phyloP scores from a whole-genome alignment of 2,329 filamentous ascomycete species.

The Fusarium foetens region DNA sequence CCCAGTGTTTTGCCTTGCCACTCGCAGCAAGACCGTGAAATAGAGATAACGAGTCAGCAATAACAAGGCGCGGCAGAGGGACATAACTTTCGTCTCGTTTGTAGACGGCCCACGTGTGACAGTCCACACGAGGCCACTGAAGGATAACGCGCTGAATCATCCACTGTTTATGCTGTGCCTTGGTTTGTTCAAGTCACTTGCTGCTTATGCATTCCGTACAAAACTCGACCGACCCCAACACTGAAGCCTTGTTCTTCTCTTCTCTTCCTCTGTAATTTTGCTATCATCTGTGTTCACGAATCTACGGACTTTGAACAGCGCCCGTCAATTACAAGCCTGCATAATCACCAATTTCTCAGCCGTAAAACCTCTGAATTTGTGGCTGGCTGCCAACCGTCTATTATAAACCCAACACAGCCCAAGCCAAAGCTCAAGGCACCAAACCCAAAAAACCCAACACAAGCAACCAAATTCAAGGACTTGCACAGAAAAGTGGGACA shows the following conservation, averaged over 20 bases:
- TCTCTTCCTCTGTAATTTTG: constrained; percentile 4
- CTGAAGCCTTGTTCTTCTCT: neutral
- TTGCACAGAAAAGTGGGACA: constrained; percentile 31
- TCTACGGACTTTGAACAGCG: neutral
- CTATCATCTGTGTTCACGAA: neutral
- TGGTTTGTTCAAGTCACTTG: constrained; percentile 25
- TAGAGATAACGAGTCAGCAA: constrained; percentile 13
- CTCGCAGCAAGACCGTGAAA: constrained; percentile 23
- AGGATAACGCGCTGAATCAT: constrained; percentile 13
- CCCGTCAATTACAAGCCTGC: neutral
- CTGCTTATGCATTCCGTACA: constrained; percentile 15
- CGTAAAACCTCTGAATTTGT: constrained; percentile 1
- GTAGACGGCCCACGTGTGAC: constrained; percentile 30
- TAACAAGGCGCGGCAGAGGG: constrained; percentile 18
- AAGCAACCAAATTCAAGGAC: constrained; percentile 22
- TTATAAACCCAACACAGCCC: constrained; percentile 5
- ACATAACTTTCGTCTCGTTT: neutral
- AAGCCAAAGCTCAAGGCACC: constrained; percentile 4
- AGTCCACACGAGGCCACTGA: constrained; percentile 26
- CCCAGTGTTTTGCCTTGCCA: constrained; percentile 34
- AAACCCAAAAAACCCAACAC: constrained; percentile 10
- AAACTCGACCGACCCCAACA: constrained; percentile 16
- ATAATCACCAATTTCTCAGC: neutral
- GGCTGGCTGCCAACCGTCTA: neutral
- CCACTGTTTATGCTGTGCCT: constrained; percentile 17